phyloP scores from a whole-genome alignment of 2,329 filamentous ascomycete genomes.

The Stagonosporopsis cucurbitacearum region DNA sequence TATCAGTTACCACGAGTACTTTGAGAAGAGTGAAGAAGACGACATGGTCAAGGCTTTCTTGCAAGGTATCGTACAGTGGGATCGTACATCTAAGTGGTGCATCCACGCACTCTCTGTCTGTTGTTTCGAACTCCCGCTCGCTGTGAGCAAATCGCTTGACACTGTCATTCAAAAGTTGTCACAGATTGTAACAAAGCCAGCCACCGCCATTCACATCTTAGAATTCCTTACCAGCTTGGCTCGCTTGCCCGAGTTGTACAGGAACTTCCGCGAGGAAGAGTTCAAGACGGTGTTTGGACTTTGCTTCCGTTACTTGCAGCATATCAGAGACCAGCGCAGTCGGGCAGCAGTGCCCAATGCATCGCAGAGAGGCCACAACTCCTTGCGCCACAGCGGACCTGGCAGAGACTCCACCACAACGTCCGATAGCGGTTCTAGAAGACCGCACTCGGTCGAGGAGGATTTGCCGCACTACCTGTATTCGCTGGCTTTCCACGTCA shows the following conservation, averaged over 20 bases:
- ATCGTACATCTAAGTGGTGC: constrained; percentile 87
- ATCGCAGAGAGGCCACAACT: constrained; percentile 44
- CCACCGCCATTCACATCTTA: constrained; percentile 91
- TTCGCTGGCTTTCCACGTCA: constrained; percentile 90
- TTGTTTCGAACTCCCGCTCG: constrained; percentile 89
- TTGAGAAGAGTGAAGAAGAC: constrained; percentile 84
- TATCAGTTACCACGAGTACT: constrained; percentile 86
- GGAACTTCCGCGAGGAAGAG: constrained; percentile 89
- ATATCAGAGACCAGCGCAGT: constrained; percentile 71
- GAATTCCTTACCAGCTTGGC: constrained; percentile 93
- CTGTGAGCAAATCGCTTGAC: constrained; percentile 83
- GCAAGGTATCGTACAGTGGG: constrained; percentile 81
- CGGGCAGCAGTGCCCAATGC: constrained; percentile 42
- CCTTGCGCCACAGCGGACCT: constrained; percentile 52
- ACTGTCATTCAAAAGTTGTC: constrained; percentile 92
- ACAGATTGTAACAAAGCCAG: constrained; percentile 90
- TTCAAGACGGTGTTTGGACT: constrained; percentile 95
- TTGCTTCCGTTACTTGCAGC: constrained; percentile 91
- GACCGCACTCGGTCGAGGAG: constrained; percentile 61
- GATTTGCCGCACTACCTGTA: constrained; percentile 94
- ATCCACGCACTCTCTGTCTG: constrained; percentile 95
- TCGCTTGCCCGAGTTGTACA: constrained; percentile 80
- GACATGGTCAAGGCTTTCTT: constrained; percentile 88
- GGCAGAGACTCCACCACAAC: constrained; percentile 50
- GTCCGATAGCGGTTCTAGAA: constrained; percentile 43